Evolutionary conservation across 352 stramenopile genomes (phyloP), one percentile per base, ranked within the genome.

Genomic region (Aphanomyces cochlioides): DNA sequence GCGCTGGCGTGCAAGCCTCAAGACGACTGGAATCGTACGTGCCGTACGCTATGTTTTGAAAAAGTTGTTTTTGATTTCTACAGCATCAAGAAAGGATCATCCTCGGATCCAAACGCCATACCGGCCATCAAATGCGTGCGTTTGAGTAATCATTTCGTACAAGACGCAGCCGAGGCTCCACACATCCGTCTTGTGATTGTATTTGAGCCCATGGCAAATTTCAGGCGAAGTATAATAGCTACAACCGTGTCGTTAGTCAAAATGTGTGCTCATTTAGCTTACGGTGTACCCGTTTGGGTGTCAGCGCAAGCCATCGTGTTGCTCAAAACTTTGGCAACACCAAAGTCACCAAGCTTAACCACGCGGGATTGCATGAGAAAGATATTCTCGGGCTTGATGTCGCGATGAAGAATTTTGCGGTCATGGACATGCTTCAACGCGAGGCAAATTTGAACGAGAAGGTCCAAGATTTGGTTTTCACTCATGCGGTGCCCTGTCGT

Each of bases 141-240:
- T 70, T 65, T 97, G 84, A 34, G 92, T 95, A 3, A 68, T 75
- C 76, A 98, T 87, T 77, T 98, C 94, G 76, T 96, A 98, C 28
- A 98, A 69, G 7, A 98, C 83, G 73, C 92, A 98, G 2, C 94
- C 94, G 13, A 98, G 77, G 39, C 92, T 96, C 94, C 94, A 98
- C 17, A 98, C 75, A 72, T 98, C 94, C 0, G 87, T 95, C 77
- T 98, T 98, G 67, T 92, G 81, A 61, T 97, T 96, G 81, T 98
- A 98, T 13, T 80, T 79, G 59, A 93, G 84, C 15, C 95, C 93
- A 12, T 97, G 78, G 73, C 90, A 97, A 53, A 98, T 96, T 75
- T 98, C 93, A 45, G 93, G 93, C 7, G 89, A 96, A 56, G 96
- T 97, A 79, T 98, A 98, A 76, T 97, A 98, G 47, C 40, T 67